These are phyloP conservation scores for Mrakia gelida DNA, from an alignment of 768 basidiomycete species.

Conservation along the genomic window DNA sequence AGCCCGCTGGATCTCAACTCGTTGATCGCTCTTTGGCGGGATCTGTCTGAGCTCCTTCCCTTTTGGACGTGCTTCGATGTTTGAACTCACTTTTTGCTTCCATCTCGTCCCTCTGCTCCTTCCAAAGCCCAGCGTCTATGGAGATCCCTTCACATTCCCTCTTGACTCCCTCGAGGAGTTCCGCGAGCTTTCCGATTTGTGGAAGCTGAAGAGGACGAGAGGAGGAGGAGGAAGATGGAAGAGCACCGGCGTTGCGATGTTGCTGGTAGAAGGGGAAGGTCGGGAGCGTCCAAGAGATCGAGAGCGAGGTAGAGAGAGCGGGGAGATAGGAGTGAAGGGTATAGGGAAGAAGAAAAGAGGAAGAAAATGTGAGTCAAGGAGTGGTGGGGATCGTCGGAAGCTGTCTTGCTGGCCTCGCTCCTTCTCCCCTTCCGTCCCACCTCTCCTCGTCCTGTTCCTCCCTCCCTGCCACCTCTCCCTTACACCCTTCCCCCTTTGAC, in stretches of 20 bases:
- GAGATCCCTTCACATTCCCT: conserved; percentile 76
- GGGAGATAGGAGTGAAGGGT: neutral
- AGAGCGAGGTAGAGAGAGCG: neutral
- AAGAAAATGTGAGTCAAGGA: neutral
- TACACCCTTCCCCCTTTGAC: no score
- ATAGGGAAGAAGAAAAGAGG: neutral
- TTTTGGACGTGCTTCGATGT: conserved; percentile 28
- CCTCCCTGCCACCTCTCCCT: neutral
- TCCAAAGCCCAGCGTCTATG: conserved; percentile 61
- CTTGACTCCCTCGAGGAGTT: conserved; percentile 73
- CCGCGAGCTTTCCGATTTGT: conserved; percentile 54
- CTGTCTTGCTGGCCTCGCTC: neutral
- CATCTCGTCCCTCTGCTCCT: conserved; percentile 80
- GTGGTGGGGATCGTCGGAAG: neutral
- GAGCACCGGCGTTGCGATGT: neutral
- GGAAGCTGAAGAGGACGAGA: neutral
- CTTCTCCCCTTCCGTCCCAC: neutral
- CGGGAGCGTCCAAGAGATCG: neutral
- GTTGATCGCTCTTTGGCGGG: conserved; percentile 38
- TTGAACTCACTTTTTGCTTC: conserved; percentile 71
- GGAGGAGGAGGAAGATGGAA: conserved; percentile 2
- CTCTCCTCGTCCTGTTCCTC: neutral
- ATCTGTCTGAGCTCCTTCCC: no score
- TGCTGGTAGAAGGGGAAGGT: neutral
- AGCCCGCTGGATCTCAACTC: conserved; percentile 33